Percentiles rank a stretch among this genome's conserved stretches.
Evolutionary conservation across 371 early-diverging fungal species (phyloP).

Genomic region (Mortierella sp.): DNA sequence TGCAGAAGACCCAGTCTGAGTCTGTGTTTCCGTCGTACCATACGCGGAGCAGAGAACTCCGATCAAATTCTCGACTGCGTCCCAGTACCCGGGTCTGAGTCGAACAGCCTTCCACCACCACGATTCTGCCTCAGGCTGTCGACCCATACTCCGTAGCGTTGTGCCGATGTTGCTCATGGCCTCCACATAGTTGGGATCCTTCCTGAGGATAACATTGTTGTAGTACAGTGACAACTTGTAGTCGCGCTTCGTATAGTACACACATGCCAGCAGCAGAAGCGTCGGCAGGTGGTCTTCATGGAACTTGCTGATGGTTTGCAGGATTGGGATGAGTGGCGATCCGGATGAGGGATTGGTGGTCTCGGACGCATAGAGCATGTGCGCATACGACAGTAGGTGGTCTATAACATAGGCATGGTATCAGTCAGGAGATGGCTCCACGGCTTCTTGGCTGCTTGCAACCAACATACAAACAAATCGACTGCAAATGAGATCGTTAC

Average conservation of each 20-base stretch:
- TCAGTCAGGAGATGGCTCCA: no score
- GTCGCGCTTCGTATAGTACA: slow-evolving; percentile 83
- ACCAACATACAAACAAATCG: no score
- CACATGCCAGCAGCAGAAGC: slow-evolving; percentile 86
- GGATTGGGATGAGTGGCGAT: slow-evolving; percentile 64
- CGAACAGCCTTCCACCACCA: slow-evolving; percentile 91
- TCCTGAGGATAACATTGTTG: slow-evolving; percentile 82
- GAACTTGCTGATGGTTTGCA: slow-evolving; percentile 72
- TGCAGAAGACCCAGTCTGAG: slow-evolving; percentile 18
- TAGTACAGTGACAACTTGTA: slow-evolving; percentile 78
- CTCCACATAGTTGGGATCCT: slow-evolving; percentile 89
- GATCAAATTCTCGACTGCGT: slow-evolving; percentile 90
- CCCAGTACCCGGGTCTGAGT: slow-evolving; percentile 92
- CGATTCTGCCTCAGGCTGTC: slow-evolving; percentile 79
- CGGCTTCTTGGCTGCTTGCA: no score
- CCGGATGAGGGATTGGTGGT: slow-evolving; percentile 66
- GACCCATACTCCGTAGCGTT: slow-evolving; percentile 84
- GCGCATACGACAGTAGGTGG: slow-evolving; percentile 74
- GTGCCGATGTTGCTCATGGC: slow-evolving; percentile 95
- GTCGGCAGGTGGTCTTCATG: slow-evolving; percentile 84
- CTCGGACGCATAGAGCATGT: slow-evolving; percentile 68
- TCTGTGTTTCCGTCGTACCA: slow-evolving; percentile 30
- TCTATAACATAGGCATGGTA: no score
- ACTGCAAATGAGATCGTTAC: no score
- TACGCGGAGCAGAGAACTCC: slow-evolving; percentile 76